phyloP scores from a whole-genome alignment of 768 basidiomycete genomes.

The Serendipita vermifera region DNA sequence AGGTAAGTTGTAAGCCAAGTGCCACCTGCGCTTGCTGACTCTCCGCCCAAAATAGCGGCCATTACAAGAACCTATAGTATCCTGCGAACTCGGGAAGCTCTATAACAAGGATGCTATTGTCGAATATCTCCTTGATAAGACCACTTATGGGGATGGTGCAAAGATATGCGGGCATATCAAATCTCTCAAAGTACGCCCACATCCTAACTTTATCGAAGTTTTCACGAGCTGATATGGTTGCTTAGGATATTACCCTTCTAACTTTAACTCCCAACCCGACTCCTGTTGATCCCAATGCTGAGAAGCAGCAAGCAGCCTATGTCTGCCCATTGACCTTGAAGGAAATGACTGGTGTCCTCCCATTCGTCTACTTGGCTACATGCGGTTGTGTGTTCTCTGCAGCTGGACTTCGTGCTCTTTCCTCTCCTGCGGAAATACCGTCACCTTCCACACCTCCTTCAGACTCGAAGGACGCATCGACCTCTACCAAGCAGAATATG shows the following conservation, averaged over 20 bases:
- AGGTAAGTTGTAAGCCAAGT: constrained; percentile 38
- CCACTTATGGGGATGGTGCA: constrained; percentile 80
- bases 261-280: constrained; percentile 65
- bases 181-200: constrained; percentile 66
- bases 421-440: constrained; percentile 27
- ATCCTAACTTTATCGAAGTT: not conserved
- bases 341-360: constrained; percentile 85
- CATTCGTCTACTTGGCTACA: constrained; percentile 73
- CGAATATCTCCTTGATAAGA: constrained; percentile 74
- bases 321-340: constrained; percentile 85
- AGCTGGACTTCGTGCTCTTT: constrained; percentile 60
- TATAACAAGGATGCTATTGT: constrained; percentile 95
- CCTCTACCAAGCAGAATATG: too few species aligned
- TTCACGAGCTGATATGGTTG: not conserved
- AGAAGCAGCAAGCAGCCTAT: constrained; percentile 49
- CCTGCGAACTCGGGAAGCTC: constrained; percentile 83
- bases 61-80: constrained; percentile 81
- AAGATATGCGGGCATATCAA: constrained; percentile 87
- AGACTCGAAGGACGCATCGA: too few species aligned
- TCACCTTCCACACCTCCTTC: constrained; percentile 24
- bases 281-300: constrained; percentile 25
- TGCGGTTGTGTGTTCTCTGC: constrained; percentile 92
- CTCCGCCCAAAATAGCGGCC: constrained; percentile 40
- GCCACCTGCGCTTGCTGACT: not conserved
- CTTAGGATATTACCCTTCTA: constrained; percentile 74